Base-by-base conservation (phyloP, 1,139 yeast genomes). In the Diutina siamensis region DNA sequence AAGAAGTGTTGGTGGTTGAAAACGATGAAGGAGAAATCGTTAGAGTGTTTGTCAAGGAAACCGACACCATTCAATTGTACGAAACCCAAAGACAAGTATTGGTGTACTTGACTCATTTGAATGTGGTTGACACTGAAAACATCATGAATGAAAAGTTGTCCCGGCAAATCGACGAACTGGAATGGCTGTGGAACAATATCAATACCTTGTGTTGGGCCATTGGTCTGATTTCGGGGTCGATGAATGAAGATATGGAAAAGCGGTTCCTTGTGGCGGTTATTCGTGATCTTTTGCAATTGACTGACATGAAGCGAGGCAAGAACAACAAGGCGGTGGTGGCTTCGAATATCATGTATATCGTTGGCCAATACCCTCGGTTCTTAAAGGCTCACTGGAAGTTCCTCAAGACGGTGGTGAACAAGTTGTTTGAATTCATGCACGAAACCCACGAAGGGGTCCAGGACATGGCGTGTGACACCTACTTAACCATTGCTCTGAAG, bases 371-470 rank as follows among this genome's bases (percentile, higher is more conserved):
- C 60, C 99, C 99, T 47, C 74, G 99, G 59, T 94, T 94, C 59
- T 73, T 92, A 61, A 89, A 88, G 57, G 97, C 98, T 9, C 98
- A 92, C 63, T 92, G 98, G 98, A 86, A 86, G 63, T 94, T 92
- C 58, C 71, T 94, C 60, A 89, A 89, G 63, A 92, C 98, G 0
- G 99, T 92, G 44, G 92, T 92, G 51, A 83, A 87, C 66, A 92
- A 92, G 64, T 74, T 92, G 56, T 92, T 92, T 65, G 98, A 94
- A 64, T 92, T 92, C 58, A 92, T 92, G 99, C 98, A 92, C 67
- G 99, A 92, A 71, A 88, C 97, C 25, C 98, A 92, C 63, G 99
- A 89, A 64, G 98, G 97, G 67, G 98, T 92, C 51, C 98, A 92
- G 68, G 98, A 92, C 65, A 92, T 92, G 98, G 98, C 99, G 9